Evolutionary conservation across 2,329 filamentous ascomycete genomes (phyloP).

Genomic region (Xenosphaeropsis pyriputrescens): DNA sequence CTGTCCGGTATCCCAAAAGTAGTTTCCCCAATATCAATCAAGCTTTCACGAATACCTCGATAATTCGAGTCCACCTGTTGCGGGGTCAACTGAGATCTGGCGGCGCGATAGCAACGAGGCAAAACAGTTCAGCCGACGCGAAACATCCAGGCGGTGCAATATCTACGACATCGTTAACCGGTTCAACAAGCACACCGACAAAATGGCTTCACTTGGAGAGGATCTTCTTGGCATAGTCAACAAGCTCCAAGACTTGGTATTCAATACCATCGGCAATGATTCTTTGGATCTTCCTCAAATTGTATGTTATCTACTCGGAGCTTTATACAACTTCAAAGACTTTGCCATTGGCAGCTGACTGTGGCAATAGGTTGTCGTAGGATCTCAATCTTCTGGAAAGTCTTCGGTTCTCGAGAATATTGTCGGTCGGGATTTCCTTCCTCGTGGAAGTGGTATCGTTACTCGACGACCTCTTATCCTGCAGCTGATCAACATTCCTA

Average conservation of each 20-base stretch:
- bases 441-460: slow-evolving; percentile 91
- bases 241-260: slow-evolving; percentile 95
- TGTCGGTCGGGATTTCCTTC: slow-evolving; percentile 92
- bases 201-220: slow-evolving; percentile 89
- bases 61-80: no score
- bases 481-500: slow-evolving; percentile 92
- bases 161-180: no score
- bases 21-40: no score
- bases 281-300: slow-evolving; percentile 96
- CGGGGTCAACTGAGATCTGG: no score
- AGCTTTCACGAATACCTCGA: no score
- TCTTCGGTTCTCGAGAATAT: slow-evolving; percentile 98
- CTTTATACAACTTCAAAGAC: not conserved
- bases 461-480: slow-evolving; percentile 88
- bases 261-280: slow-evolving; percentile 99
- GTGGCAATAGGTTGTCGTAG: slow-evolving; percentile 71
- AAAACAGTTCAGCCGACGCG: no score
- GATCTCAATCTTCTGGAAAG: slow-evolving; percentile 96
- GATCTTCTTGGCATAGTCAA: slow-evolving; percentile 93
- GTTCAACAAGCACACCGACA: slow-evolving; percentile 4
- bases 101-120: no score
- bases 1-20: no score
- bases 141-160: no score
- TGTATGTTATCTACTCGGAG: slow-evolving; percentile 38
- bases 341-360: slow-evolving; percentile 6